Conservation (phyloP, 1,284 basidiomycete species). For the Acaromyces ingoldii region DNA sequence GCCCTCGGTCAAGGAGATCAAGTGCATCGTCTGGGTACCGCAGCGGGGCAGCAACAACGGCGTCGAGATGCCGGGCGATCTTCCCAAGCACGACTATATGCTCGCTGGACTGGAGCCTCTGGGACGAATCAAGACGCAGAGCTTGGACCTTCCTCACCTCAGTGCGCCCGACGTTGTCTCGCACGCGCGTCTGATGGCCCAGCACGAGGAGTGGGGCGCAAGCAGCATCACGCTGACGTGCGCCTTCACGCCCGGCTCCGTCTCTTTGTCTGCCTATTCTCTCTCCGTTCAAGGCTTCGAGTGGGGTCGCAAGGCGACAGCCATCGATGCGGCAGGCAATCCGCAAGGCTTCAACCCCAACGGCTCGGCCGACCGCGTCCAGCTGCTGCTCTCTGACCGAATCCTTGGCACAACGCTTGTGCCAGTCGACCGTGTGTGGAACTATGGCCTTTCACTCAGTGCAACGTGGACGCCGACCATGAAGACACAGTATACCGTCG, state of each 20-base stretch:
- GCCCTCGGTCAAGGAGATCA: conserved; percentile 97
- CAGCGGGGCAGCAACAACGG: conserved; percentile 92
- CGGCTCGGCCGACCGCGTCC: conserved; percentile 87
- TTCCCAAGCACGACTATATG: conserved; percentile 89
- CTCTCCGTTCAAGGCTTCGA: conserved; percentile 89
- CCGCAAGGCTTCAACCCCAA: conserved; percentile 77
- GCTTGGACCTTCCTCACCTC: conserved; percentile 57
- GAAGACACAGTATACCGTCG: conserved; percentile 78
- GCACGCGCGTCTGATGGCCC: conserved; percentile 92
- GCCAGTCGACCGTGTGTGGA: conserved; percentile 38
- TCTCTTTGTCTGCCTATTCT: conserved; percentile 87
- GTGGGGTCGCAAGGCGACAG: conserved; percentile 85
- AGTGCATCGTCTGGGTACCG: conserved; percentile 90
- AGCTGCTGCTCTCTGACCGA: conserved; percentile 83
- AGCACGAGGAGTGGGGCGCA: conserved; percentile 89
- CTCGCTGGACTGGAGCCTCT: conserved; percentile 90
- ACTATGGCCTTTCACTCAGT: conserved; percentile 59
- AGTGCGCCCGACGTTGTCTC: conserved; percentile 90
- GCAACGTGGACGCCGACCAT: conserved; percentile 83
- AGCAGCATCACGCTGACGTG: conserved; percentile 88
- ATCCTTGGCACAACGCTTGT: conserved; percentile 49
- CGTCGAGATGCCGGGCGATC: conserved; percentile 76
- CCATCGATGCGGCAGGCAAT: conserved; percentile 60
- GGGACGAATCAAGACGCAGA: conserved; percentile 97
- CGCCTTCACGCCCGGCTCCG: conserved; percentile 95